Conservation (phyloP, 805 yeast genomes). For the Candida caryicola region DNA sequence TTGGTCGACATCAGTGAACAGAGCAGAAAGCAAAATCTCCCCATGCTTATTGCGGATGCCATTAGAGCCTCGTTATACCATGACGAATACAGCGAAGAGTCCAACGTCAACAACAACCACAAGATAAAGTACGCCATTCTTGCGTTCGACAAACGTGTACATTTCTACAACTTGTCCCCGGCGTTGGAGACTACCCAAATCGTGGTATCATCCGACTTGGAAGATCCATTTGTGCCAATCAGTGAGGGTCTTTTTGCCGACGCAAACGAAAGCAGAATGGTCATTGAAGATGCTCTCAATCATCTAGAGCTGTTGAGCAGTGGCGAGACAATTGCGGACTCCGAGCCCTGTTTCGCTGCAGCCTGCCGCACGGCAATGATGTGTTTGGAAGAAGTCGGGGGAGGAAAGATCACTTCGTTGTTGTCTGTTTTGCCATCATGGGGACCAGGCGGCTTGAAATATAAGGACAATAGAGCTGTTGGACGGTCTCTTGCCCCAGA, state of each 20-base stretch:
- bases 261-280: conserved; percentile 60
- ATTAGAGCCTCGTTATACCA: conserved; percentile 55
- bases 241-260: conserved; percentile 75
- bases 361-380: conserved; percentile 68
- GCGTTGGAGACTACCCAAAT: conserved; percentile 54
- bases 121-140: conserved; percentile 59
- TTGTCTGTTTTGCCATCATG: conserved; percentile 70
- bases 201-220: conserved; percentile 64
- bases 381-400: conserved; percentile 63
- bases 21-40: conserved; percentile 57
- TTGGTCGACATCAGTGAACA: conserved; percentile 66
- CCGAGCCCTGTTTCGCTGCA: conserved; percentile 75
- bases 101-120: conserved; percentile 16
- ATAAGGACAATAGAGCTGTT: conserved; percentile 37
- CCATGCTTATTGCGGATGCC: conserved; percentile 65
- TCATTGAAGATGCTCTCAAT: conserved; percentile 66
- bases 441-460: conserved; percentile 73
- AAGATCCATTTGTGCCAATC: conserved; percentile 81
- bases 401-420: conserved; percentile 77
- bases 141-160: conserved; percentile 69
- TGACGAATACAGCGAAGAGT: conserved; percentile 14
- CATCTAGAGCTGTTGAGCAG: conserved; percentile 49
- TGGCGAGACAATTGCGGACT: conserved; percentile 35
- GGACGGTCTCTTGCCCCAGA: conserved; percentile 43
- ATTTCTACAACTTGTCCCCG: conserved; percentile 67